A percentile compares a stretch with the other conserved stretches of the same genome.
These are phyloP conservation scores for Articulospora tetracladia DNA, from an alignment of 495 filamentous ascomycete species.

Conservation along the genomic window DNA sequence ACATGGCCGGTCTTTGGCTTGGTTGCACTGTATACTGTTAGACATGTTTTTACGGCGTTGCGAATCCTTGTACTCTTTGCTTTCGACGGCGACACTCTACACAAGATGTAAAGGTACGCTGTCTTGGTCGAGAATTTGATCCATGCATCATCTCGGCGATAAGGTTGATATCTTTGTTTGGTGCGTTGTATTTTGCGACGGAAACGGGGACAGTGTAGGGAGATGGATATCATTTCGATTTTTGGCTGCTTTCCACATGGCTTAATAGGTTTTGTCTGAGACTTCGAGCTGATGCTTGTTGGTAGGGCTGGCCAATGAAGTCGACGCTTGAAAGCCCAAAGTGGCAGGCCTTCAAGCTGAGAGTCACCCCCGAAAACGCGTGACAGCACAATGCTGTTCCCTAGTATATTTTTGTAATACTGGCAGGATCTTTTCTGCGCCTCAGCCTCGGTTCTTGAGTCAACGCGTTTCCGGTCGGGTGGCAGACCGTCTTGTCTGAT, in stretches of 20 bases:
- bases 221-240: neutral
- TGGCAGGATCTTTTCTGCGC: neutral
- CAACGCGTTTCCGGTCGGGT: neutral
- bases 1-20: constrained; percentile 26
- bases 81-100: constrained; percentile 25
- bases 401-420: neutral
- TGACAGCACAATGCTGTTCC: neutral
- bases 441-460: neutral
- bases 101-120: constrained; percentile 23
- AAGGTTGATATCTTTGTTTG: neutral
- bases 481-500: neutral
- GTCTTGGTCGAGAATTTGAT: constrained; percentile 16
- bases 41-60: neutral
- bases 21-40: constrained; percentile 20
- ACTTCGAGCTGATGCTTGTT: neutral
- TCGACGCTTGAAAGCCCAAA: constrained; percentile 27
- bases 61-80: constrained; percentile 16
- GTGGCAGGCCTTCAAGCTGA: constrained; percentile 6
- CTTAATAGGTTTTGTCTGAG: constrained; percentile 8
- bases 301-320: neutral
- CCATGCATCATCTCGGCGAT: constrained; percentile 17
- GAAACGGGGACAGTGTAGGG: neutral
- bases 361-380: neutral
- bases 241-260: constrained; percentile 2
- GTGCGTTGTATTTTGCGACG: neutral